phyloP scores from a whole-genome alignment of 2,329 filamentous ascomycete species.

The Venturia carpophila region DNA sequence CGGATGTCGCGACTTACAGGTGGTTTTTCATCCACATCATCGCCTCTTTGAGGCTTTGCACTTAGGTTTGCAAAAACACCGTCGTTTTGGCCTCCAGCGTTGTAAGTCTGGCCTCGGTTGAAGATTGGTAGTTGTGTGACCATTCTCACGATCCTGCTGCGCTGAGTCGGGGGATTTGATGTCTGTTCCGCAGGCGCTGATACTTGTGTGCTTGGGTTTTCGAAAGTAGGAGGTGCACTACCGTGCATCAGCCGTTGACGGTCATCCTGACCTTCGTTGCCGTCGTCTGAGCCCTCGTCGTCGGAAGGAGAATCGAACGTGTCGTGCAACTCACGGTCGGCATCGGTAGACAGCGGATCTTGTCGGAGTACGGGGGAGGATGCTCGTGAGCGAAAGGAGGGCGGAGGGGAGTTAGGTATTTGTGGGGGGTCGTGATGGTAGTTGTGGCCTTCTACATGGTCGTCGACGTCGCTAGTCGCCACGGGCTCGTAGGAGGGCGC shows the following conservation, averaged over 20 bases:
- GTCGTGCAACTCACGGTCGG: conserved; percentile 79
- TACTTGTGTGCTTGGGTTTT: conserved; percentile 18
- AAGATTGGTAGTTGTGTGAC: conserved; percentile 50
- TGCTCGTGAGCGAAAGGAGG: conserved; percentile 80
- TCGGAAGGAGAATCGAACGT: conserved; percentile 66
- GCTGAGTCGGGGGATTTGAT: conserved; percentile 26
- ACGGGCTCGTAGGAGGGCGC: conserved; percentile 27
- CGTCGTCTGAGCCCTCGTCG: conserved; percentile 62
- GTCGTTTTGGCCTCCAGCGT: conserved; percentile 70
- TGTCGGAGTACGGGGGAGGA: conserved; percentile 57
- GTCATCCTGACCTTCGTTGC: conserved; percentile 70
- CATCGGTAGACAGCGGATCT: conserved; percentile 46
- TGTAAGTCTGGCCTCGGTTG: conserved; percentile 50
- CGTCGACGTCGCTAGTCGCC: conserved; percentile 38
- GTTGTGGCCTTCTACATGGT: conserved; percentile 24
- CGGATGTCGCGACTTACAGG: conserved; percentile 57
- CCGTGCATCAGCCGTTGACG: conserved; percentile 78
- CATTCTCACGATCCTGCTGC: conserved; percentile 35
- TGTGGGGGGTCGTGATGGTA: conserved; percentile 25
- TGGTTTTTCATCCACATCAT: conserved; percentile 82
- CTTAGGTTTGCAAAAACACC: conserved; percentile 94
- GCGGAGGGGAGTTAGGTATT: conserved; percentile 46
- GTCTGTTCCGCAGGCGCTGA: neutral
- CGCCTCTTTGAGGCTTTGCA: conserved; percentile 71
- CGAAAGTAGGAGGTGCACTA: conserved; percentile 29